A percentile compares a stretch with the other conserved stretches of the same genome.
phyloP scores from a whole-genome alignment of 2,329 filamentous ascomycete genomes.

The Emmonsia crescens region DNA sequence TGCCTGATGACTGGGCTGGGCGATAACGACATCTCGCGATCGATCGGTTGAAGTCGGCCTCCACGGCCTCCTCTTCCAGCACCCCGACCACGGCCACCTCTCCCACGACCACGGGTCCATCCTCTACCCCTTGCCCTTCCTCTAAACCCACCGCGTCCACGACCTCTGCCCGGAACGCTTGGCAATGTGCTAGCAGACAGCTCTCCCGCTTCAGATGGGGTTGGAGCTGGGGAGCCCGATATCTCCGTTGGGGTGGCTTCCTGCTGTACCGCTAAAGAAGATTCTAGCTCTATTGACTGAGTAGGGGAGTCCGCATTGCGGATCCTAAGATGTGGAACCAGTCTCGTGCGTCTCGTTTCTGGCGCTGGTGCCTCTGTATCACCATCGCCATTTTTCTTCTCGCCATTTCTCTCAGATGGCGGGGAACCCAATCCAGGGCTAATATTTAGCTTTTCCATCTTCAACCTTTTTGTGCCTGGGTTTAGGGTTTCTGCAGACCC shows the following conservation, averaged over 20 bases:
- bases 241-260: slow-evolving; percentile 1
- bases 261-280: not conserved
- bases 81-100: slow-evolving; percentile 21
- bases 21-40: slow-evolving; percentile 24
- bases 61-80: slow-evolving; percentile 23
- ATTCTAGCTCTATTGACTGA: slow-evolving; percentile 6
- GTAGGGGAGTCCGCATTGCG: not conserved
- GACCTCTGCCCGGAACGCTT: slow-evolving; percentile 16
- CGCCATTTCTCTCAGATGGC: not conserved
- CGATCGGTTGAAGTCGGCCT: slow-evolving; percentile 21
- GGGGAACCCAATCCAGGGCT: not conserved
- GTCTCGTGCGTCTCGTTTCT: not conserved
- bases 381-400: not conserved
- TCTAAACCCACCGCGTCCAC: slow-evolving; percentile 19
- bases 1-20: slow-evolving; percentile 27
- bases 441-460: not conserved
- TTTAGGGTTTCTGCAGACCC: not conserved
- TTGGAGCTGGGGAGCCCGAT: slow-evolving; percentile 8
- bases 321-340: not conserved
- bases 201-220: slow-evolving; percentile 9
- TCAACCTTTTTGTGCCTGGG: not conserved
- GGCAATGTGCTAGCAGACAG: slow-evolving; percentile 10
- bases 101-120: slow-evolving; percentile 21
- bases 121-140: slow-evolving; percentile 19
- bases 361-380: not conserved